Base-by-base conservation (phyloP, 257 asterid genomes). In the Solanum medicagineum region DNA sequence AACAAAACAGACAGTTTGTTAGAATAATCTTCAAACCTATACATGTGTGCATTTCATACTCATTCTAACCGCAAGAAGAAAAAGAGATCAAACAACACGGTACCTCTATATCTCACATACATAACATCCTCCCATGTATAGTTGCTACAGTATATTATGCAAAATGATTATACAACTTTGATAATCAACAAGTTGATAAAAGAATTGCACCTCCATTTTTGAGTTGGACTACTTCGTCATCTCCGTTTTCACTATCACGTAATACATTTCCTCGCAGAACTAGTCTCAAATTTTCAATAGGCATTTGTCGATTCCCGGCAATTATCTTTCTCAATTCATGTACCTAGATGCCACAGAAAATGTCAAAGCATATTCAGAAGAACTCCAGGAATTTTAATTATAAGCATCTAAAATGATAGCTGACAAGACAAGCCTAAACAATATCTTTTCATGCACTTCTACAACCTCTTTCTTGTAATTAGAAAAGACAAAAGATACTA, bases 271-370 rank as follows among this genome's bases (percentile, higher is more conserved):
- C 99, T 80, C 81, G 91, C 84, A 93, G 93, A 88, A 95, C 91
- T 83, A 95, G 95, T 80, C 87, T 90, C 92, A 92, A 86, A 70
- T 91, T 91, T 75, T 92, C 93, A 15, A 87, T 63, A 65, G 91
- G 94, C 86, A 92, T 84, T 66, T 90, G 87, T 66, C 89, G 90
- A 83, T 87, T 87, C 84, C 79, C 91, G 83, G 96, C 92, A 83
- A 95, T 88, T 95, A 92, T 74, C 88, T 88, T 91, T 86, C 98
- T 92, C 94, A 95, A 91, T 86, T 93, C 98, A 89, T 49, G 87
- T 86, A 94, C 98, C 98, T 95, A 87, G 87, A 80, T 17, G 26
- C 70, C 80, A 53, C 40, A 29, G 55, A 19, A 71, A 53, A 56
- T 7, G 69, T 51, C 36, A 84, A 83, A n/a, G 49, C 81, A 29